Evolutionary conservation across 192 early-diverging fungal genomes (phyloP).

Genomic region (Coemansia sp.): DNA sequence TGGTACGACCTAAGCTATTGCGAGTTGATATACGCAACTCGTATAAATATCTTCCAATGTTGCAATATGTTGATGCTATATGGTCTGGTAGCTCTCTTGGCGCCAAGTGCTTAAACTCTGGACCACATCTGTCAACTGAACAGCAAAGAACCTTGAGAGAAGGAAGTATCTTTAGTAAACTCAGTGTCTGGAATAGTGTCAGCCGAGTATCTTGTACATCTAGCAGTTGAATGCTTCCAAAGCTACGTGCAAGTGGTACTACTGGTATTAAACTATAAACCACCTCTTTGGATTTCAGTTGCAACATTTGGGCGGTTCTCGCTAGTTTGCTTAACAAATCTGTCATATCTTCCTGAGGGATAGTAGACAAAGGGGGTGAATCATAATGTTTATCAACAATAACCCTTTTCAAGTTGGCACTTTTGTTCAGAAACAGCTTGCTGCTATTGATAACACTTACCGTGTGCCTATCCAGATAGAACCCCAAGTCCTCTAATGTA

Average conservation of each 20-base stretch:
- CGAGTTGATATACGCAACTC: neutral
- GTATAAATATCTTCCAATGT: neutral
- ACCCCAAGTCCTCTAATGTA: neutral
- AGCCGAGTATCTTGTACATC: too few species aligned
- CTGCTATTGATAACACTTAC: neutral
- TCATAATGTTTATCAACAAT: neutral
- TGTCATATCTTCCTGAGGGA: neutral
- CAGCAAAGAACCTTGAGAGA: neutral
- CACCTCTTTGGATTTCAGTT: too few species aligned
- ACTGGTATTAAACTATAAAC: neutral
- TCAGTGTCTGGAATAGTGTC: neutral
- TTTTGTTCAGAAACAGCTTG: neutral
- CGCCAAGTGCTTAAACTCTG: neutral
- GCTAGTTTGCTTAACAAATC: neutral
- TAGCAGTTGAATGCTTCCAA: neutral
- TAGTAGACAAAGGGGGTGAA: neutral
- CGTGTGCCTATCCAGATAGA: neutral
- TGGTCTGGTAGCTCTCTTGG: neutral
- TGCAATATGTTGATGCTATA: neutral
- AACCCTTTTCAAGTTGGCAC: neutral
- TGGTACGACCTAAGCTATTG: neutral
- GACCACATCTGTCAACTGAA: neutral
- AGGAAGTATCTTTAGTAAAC: neutral
- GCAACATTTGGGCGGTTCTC: too few species aligned
- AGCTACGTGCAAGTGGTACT: neutral